Base-by-base conservation (phyloP, 2,329 filamentous ascomycete genomes). In the Aspergillus latus region DNA sequence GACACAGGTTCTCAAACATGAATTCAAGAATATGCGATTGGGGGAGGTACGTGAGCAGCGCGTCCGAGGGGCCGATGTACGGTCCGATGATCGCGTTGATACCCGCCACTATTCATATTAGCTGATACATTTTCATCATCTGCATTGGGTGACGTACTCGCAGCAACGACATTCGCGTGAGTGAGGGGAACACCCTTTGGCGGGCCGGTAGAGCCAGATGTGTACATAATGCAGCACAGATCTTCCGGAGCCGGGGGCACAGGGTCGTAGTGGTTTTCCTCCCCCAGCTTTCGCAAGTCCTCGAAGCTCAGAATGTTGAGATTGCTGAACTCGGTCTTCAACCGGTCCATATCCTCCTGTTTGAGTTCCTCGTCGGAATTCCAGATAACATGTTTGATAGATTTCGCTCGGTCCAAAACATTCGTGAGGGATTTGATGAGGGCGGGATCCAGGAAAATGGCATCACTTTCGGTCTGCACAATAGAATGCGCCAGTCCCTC, bases 11-110 rank as follows among this genome's bases (percentile, higher is more conserved):
- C 77, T 99, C 94, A 63, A 99, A 90, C 57, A 93, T 89, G 74
- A 96, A 94, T 75, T 99, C 94, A 67, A 99, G 86, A 68, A 97
- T 97, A 72, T 99, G 94, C 2, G 94, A 92, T 52, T 96, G 86
- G 1, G 94, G 94, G 11, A 99, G 84, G 74, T 97, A 99, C 21
- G 92, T 91, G 45, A 99, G 83, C 43, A 97, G 81, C 45, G 84
- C 83, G 65, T 99, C 94, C 45, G 83, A 85, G 56, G 88, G 86
- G 58, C 87, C 88, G 49, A 97, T 84, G 67, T 88, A 88, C 57
- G 88, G 85, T 21, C 89, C 89, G 47, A 97, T 86, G 59, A 90
- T 86, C 43, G 83, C 83, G 68, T 88, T 84, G 46, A 96, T 84
- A 72, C 94, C 94, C 47, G 93, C 88, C 62, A 96, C 84, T 86